Evolutionary conservation across 1,284 basidiomycete species (phyloP).

Genomic region (Omphalotus olearius): DNA sequence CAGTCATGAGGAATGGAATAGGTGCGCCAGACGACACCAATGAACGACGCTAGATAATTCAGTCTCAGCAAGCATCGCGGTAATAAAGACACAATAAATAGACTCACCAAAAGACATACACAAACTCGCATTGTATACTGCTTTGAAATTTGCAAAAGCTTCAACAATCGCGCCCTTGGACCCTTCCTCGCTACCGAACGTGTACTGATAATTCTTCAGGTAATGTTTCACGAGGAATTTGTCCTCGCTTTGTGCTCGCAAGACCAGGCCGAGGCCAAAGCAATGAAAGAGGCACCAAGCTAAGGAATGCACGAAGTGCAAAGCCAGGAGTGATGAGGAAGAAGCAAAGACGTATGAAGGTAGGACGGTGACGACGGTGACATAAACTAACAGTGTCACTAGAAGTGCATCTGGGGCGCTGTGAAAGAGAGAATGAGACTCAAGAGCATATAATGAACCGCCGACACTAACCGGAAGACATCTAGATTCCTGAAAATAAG

Average conservation of each 20-base stretch:
- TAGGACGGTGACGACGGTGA: conserved; percentile 31
- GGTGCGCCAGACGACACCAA: conserved; percentile 83
- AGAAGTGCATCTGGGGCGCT: conserved; percentile 44
- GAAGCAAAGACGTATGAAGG: conserved; percentile 32
- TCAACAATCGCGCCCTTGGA: conserved; percentile 77
- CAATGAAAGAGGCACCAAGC: conserved; percentile 88
- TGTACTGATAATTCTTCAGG: conserved; percentile 88
- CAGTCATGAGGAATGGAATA: conserved; percentile 80
- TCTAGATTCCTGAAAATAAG: conserved; percentile 84
- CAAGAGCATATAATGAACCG: conserved; percentile 7
- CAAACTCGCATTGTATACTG: conserved; percentile 87
- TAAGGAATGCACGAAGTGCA: conserved; percentile 83
- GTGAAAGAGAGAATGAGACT: conserved; percentile 44
- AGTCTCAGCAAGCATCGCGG: neutral
- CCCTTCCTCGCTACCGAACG: conserved; percentile 41
- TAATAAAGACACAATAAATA: conserved; percentile 18
- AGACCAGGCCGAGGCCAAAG: conserved; percentile 80
- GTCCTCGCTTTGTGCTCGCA: conserved; percentile 80
- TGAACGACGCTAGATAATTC: conserved; percentile 61
- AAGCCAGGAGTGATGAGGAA: conserved; percentile 28
- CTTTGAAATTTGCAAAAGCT: conserved; percentile 95
- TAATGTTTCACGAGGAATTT: conserved; percentile 95
- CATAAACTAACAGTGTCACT: conserved; percentile 36
- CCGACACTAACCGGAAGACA: conserved; percentile 62
- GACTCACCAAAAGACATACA: conserved; percentile 92